Evolutionary conservation across 2,329 filamentous ascomycete genomes (phyloP).

Genomic region (Thelonectria blattea): DNA sequence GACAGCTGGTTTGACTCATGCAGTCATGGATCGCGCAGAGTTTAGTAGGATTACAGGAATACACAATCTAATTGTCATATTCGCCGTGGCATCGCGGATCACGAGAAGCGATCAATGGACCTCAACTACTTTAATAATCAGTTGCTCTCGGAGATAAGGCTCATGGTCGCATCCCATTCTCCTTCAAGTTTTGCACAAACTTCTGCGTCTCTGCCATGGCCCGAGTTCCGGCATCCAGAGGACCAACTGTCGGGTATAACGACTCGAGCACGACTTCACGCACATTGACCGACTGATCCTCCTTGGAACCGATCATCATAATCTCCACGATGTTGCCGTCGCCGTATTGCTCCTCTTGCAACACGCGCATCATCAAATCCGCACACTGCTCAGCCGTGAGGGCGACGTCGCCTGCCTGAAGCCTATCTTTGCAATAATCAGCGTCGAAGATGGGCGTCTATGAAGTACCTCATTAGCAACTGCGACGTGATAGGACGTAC

Average conservation of each 20-base stretch:
- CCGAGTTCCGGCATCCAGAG: background rate
- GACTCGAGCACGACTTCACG: conserved; percentile 6
- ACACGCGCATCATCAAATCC: background rate
- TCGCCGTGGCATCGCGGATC: too few species aligned
- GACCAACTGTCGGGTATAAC: background rate
- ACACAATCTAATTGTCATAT: too few species aligned
- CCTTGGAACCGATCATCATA: conserved; percentile 17
- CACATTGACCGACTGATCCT: conserved; percentile 4
- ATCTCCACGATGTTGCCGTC: conserved; percentile 25
- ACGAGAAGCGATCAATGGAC: too few species aligned
- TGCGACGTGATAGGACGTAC: too few species aligned
- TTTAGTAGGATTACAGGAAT: too few species aligned
- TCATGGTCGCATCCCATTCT: conserved; percentile 11
- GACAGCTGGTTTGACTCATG: too few species aligned
- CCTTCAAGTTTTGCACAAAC: conserved; percentile 1
- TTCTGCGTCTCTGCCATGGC: conserved; percentile 7
- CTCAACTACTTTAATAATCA: too few species aligned
- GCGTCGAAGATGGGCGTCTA: conserved; percentile 7
- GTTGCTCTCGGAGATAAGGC: too few species aligned
- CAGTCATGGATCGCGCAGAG: too few species aligned
- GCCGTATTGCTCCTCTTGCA: conserved; percentile 22
- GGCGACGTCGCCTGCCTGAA: background rate
- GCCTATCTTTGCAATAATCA: conserved; percentile 1
- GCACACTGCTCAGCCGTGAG: conserved; percentile 12
- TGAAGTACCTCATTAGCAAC: background rate